phyloP scores from a whole-genome alignment of 768 basidiomycete genomes.

The Boletellus emodensis region DNA sequence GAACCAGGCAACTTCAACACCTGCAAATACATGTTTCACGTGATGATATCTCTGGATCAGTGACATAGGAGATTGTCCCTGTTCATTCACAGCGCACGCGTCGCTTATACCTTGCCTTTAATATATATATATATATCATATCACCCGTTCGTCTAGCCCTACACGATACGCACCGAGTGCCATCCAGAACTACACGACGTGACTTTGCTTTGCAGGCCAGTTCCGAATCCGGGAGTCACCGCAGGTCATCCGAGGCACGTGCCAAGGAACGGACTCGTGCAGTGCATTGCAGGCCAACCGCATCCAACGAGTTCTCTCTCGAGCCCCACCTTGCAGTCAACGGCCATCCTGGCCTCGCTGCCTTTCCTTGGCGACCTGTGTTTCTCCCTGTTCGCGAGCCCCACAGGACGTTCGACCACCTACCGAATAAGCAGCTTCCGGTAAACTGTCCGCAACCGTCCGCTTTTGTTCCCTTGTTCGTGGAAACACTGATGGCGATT shows the following conservation, averaged over 20 bases:
- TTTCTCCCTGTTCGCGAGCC: neutral
- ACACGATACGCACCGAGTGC: no score
- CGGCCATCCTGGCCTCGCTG: neutral
- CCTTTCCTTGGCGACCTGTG: neutral
- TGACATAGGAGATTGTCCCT: no score
- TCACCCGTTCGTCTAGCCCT: no score
- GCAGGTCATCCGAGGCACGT: constrained; percentile 10
- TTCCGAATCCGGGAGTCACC: neutral
- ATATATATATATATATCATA: no score
- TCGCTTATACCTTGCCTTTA: no score
- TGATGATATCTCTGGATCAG: no score
- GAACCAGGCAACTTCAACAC: constrained; percentile 29
- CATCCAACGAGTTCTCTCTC: neutral
- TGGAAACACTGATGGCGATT: neutral
- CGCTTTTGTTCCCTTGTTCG: neutral
- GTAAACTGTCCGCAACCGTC: neutral
- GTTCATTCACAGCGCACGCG: no score
- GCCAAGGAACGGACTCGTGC: neutral
- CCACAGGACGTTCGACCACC: neutral
- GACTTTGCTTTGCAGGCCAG: no score
- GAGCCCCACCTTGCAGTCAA: neutral
- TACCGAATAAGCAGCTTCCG: neutral
- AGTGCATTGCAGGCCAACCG: constrained; percentile 8
- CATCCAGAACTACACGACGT: no score
- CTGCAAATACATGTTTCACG: no score